Percentiles rank a stretch among this genome's conserved stretches.
phyloP scores from a whole-genome alignment of 192 early-diverging fungal species.

The Rhizophagus sp. region DNA sequence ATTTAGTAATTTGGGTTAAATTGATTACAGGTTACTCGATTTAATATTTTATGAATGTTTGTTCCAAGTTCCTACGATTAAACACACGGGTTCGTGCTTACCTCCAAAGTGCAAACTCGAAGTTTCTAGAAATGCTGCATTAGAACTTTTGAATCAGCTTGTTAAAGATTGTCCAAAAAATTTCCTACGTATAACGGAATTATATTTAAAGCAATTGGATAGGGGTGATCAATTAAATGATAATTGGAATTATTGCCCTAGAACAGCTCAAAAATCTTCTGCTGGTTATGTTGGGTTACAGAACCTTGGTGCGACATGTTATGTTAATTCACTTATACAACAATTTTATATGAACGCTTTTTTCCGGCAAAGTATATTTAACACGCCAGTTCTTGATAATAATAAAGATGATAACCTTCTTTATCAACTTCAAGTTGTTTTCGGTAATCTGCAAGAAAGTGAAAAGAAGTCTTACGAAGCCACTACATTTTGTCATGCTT shows the following conservation, averaged over 20 bases:
- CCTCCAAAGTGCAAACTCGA: slow-evolving; percentile 45
- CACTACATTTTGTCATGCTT: slow-evolving; percentile 46
- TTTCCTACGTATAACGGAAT: slow-evolving; percentile 36
- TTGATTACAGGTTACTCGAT: slow-evolving; percentile 8
- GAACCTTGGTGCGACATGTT: slow-evolving; percentile 68
- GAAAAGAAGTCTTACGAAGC: slow-evolving; percentile 52
- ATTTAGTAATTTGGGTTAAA: not conserved
- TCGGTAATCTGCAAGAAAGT: slow-evolving; percentile 52
- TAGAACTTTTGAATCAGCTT: slow-evolving; percentile 36
- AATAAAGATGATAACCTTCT: slow-evolving; percentile 48
- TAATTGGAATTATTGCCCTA: slow-evolving; percentile 50
- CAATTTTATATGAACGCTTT: slow-evolving; percentile 61
- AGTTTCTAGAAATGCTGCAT: slow-evolving; percentile 43
- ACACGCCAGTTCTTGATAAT: slow-evolving; percentile 41
- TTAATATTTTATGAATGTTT: slow-evolving; percentile 46
- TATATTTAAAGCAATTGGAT: slow-evolving; percentile 39
- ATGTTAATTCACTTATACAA: slow-evolving; percentile 61
- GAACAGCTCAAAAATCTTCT: slow-evolving; percentile 37
- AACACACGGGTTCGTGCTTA: not conserved
- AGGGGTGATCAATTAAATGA: slow-evolving; percentile 44
- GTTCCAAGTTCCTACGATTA: slow-evolving; percentile 34
- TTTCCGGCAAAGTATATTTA: slow-evolving; percentile 49
- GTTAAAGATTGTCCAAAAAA: slow-evolving; percentile 33
- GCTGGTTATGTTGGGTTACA: slow-evolving; percentile 55
- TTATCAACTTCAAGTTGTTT: slow-evolving; percentile 52